Conservation (phyloP, 805 yeast species). For the Yamadazyma ubonensis region DNA sequence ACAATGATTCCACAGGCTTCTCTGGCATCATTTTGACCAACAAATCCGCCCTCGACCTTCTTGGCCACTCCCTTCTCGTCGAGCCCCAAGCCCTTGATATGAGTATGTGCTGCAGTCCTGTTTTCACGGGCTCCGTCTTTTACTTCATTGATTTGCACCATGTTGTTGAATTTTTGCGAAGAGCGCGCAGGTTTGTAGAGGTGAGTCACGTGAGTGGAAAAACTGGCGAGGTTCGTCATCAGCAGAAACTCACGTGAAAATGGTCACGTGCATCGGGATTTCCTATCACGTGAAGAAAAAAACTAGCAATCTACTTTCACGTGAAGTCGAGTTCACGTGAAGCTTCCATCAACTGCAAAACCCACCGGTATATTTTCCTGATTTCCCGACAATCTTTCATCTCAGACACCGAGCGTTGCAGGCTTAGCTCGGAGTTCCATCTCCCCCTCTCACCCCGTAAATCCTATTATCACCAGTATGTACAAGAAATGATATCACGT, state of each 20-base stretch:
- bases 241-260: background rate
- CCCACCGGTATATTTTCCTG: no score
- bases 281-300: no score
- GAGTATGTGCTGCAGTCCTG: constrained; percentile 95
- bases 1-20: constrained; percentile 95
- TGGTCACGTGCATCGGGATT: no score
- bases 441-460: no score
- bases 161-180: constrained; percentile 2
- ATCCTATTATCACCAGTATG: no score
- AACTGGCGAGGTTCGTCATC: background rate
- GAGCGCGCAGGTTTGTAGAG: background rate
- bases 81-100: constrained; percentile 90
- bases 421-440: no score
- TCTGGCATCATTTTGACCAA: constrained; percentile 73
- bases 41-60: constrained; percentile 83
- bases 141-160: constrained; percentile 73
- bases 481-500: no score
- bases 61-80: constrained; percentile 89
- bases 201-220: background rate
- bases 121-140: constrained; percentile 55
- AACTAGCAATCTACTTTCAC: no score
- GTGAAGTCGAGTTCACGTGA: no score
- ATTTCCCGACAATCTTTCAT: no score
- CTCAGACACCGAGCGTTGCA: no score
- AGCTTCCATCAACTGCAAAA: no score